Base-by-base conservation (phyloP, 345 rosid genomes). In the Citrus unshiu region DNA sequence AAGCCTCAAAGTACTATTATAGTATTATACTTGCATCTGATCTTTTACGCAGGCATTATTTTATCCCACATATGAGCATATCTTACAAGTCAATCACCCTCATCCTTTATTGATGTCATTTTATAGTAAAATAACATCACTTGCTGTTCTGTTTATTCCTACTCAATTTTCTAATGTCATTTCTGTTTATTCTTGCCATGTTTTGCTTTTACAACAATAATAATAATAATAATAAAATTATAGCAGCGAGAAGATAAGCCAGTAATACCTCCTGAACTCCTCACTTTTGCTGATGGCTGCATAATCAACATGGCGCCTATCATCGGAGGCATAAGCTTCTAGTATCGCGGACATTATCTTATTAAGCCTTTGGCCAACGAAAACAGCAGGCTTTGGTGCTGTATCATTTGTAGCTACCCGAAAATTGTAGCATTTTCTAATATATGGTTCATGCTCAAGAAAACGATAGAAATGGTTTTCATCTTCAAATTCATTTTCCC, bases 321-420 rank as follows among this genome's bases (percentile, higher is more conserved):
- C 95, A 73, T 87, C 86, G 37, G 97, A 92, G 29, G 95, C 89
- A 62, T 88, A 88, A 5, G 94, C 85, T 84, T 94, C 95, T 0
- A 94, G 86, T 54, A 94, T 89, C 68, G 98, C 97, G 40, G 89
- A 89, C 97, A 94, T 91, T 74, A 92, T 81, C 82, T 91, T 94
- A 79, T 83, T 67, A 40, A 94, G 87, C 81, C 82, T 87, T 37
- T 78, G 78, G 43, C 89, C 92, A 68, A 91, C 80, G 22, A 74
- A 43, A 18, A 78, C 86, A 39, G 92, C 95, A 24, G 78, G 68
- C 80, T 88, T 89, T 8, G 97, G 91, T 59, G 88, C 91, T 59
- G 62, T 74, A 82, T 92, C 97, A 72, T 89, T 89, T 16, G 91
- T 90, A 22, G 86, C 74, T 43, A 88, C 89, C 63, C 91, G 80